Base-by-base conservation (phyloP, 1,139 yeast genomes). In the Pichia kudriavzevii region DNA sequence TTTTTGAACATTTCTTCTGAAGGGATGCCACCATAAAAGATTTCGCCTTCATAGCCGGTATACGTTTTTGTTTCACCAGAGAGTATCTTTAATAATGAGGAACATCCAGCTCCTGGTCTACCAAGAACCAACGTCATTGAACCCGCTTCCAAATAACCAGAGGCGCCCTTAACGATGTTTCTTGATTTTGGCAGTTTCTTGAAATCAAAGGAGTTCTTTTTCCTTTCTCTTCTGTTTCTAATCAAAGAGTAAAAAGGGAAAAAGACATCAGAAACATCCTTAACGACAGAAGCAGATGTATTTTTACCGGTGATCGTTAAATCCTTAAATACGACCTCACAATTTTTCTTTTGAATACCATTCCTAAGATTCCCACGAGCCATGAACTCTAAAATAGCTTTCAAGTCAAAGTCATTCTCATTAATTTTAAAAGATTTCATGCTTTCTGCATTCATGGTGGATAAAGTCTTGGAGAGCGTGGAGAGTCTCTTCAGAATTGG, bases 1-100 rank as follows among this genome's bases (percentile, higher is more conserved):
- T 56, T 45, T 3, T 48, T 49, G 56, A 71, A 84, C 55, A 75
- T 85, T 22, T 78, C 88, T 48, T 72, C 66, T 26, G 84, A 83
- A 3, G 65, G 47, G 31, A 72, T 58, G 26, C 73, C 75, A 48
- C 70, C 70, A 42, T 71, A 73, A 14, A 61, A 30, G 26, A 64
- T 47, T 0, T 53, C 55, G 40, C 51, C 65, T 49, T 37, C 51
- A 6, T 37, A 32, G 9, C 42, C 36, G 5, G 40, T 23, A 35
- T 47, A 52, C 12, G 48, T 43, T 31, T 57, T 58, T 8, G 53
- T 45, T 36, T 53, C 54, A 32, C 61, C 63, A 22, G 62, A 53
- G 12, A 61, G 25, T 2, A 53, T 41, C 44, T 65, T 66, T 45
- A 69, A 55, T 11, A 68, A 53, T 5, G 74, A 67, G 2, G 72